Evolutionary conservation across 169 alveolate genomes (phyloP).

Genomic region (Theileria orientalis): DNA sequence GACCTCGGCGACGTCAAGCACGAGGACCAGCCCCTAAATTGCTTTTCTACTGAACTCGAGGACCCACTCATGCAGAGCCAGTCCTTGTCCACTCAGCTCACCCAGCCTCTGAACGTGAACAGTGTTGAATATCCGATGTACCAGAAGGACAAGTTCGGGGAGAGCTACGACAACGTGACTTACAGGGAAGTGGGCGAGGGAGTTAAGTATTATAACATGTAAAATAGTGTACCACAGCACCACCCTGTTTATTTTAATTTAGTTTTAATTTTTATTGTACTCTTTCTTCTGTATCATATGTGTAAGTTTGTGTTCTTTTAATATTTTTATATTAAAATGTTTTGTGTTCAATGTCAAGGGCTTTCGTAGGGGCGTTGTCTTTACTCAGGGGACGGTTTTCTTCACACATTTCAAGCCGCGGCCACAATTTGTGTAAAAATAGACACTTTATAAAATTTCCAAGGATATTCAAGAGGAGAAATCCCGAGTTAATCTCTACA

Average conservation of each 20-base stretch:
- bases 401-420: background rate
- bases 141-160: conserved; percentile 16
- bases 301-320: background rate
- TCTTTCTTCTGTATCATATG: background rate
- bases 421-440: background rate
- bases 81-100: background rate
- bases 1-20: conserved; percentile 32
- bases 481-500: conserved; percentile 1
- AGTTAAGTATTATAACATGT: conserved; percentile 13
- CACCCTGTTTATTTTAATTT: conserved; percentile 7
- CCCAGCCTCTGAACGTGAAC: background rate
- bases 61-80: conserved; percentile 11
- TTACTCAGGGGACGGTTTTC: background rate
- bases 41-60: conserved; percentile 3
- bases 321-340: background rate
- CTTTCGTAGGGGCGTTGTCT: background rate
- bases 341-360: background rate
- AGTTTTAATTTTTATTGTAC: conserved; percentile 8
- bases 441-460: background rate
- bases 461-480: background rate
- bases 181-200: conserved; percentile 2
- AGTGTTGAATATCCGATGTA: background rate
- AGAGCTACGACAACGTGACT: conserved; percentile 8
- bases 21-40: conserved; percentile 8
- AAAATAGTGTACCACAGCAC: conserved; percentile 12